Evolutionary conservation across 371 early-diverging fungal genomes (phyloP), one percentile per base, ranked within the genome.

Genomic region (Encephalitozoon romaleae): DNA sequence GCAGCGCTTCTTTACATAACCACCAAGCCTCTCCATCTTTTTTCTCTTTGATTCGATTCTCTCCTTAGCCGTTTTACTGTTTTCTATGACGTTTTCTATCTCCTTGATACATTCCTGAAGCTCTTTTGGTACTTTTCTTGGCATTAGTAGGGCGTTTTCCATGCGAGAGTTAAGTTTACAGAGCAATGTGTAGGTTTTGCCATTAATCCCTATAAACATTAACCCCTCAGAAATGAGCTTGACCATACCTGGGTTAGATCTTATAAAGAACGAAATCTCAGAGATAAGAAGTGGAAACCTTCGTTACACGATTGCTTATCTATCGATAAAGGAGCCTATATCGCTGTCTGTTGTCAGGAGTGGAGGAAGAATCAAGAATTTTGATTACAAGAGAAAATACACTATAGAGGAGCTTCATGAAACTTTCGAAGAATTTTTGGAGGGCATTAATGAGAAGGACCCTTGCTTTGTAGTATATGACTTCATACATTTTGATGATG

Each of bases 381-480:
- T 47, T n/a, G 73, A 64, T 39, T 34, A 51, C 39, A 72, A 21
- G 23, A 72, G 38, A 1, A 72, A 64, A 39, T 65, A 72, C 42
- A 63, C 74, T 8, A 76, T 78, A 67, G 51, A 77, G n/a, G 77
- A 74, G 43, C 70, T 82, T 23, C 55, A 25, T 52, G 49, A 42
- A 23, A 65, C 39, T 21, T 82, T 82, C 72, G 70, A 74, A 4
- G 41, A 64, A 32, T 82, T 76, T 70, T 69, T 51, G 39, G 65
- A 51, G 26, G 28, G 63, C 43, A 63, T 83, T 12, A 74, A 70
- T 9, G 54, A 66, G 15, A 21, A 72, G 42, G 76, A 43, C 6
- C 73, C 80, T 53, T 81, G 78, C 63, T 79, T 77, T 69, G 77
- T 77, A 26, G 42, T 81, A 15, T 83, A 81, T 73, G 83, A 83